Percentiles rank a stretch among this genome's conserved stretches.
Conservation (phyloP, 768 basidiomycete genomes). For the Auricularia auricula-judae region DNA sequence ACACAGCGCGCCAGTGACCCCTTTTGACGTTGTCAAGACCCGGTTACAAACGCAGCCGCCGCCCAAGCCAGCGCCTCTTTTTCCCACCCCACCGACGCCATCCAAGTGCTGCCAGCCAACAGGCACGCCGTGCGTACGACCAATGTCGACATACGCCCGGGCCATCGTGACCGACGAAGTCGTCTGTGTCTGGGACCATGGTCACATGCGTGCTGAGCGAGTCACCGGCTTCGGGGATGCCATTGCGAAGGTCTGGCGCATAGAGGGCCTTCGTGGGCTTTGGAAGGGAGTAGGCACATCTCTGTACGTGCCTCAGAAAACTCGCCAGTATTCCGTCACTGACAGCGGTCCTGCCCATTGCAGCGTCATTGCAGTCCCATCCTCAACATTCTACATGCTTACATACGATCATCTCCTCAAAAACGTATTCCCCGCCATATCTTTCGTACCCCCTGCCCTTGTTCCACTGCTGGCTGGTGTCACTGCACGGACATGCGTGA, state of each 20-base stretch:
- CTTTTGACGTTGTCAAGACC: slow-evolving; percentile 97
- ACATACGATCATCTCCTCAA: slow-evolving; percentile 84
- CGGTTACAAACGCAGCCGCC: slow-evolving; percentile 87
- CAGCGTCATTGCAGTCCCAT: slow-evolving; percentile 85
- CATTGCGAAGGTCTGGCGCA: slow-evolving; percentile 63
- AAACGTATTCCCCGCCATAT: slow-evolving; percentile 45
- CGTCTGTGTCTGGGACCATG: slow-evolving; percentile 73
- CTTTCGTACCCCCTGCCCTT: slow-evolving; percentile 36
- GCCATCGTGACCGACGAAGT: slow-evolving; percentile 48
- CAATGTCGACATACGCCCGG: slow-evolving; percentile 67
- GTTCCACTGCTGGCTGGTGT: slow-evolving; percentile 76
- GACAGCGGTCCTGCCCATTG: slow-evolving; percentile 3
- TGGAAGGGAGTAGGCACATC: slow-evolving; percentile 96
- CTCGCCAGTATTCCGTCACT: slow-evolving; percentile 4
- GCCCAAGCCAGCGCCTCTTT: slow-evolving; percentile 31
- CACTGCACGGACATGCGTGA: slow-evolving; percentile 67
- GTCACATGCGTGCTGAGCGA: slow-evolving; percentile 55
- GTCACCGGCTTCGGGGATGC: slow-evolving; percentile 84
- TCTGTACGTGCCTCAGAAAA: slow-evolving; percentile 41
- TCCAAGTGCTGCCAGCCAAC: slow-evolving; percentile 63
- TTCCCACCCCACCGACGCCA: slow-evolving; percentile 37
- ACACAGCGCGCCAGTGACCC: slow-evolving; percentile 67
- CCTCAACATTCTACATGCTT: slow-evolving; percentile 88
- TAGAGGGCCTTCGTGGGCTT: slow-evolving; percentile 73
- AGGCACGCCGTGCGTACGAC: slow-evolving; percentile 48